Conservation (phyloP, 1,139 yeast species). For the Pichia sp. region DNA sequence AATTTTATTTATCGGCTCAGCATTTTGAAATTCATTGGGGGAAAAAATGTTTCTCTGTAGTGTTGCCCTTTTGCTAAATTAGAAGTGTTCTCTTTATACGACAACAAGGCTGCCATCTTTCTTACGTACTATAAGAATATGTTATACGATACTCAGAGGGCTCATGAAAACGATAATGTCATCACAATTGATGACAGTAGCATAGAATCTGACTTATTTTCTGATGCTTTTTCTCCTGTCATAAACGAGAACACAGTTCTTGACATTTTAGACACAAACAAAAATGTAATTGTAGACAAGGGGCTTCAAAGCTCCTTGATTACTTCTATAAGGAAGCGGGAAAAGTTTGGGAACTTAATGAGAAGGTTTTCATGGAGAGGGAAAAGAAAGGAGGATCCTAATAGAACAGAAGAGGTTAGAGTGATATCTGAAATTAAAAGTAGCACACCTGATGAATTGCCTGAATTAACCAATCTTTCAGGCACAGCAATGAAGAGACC, state of each 20-base stretch:
- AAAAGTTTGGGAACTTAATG: slow-evolving; percentile 4
- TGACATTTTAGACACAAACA: not conserved
- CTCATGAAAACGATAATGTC: slow-evolving; percentile 1
- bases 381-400: not conserved
- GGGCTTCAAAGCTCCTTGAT: no score
- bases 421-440: no score
- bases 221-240: slow-evolving; percentile 2
- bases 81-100: no score
- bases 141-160: not conserved
- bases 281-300: not conserved
- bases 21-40: not conserved
- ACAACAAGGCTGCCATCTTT: no score
- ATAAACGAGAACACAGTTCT: slow-evolving; percentile 5
- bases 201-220: slow-evolving; percentile 2
- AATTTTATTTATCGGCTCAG: not conserved
- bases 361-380: slow-evolving; percentile 6
- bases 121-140: no score
- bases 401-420: not conserved
- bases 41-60: no score
- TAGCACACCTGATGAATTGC: no score
- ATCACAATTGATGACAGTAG: slow-evolving; percentile 4
- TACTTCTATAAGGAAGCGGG: not conserved
- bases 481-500: no score
- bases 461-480: no score
- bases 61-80: no score